Base-by-base conservation (phyloP, 352 stramenopile species). In the Pythium insidiosum region DNA sequence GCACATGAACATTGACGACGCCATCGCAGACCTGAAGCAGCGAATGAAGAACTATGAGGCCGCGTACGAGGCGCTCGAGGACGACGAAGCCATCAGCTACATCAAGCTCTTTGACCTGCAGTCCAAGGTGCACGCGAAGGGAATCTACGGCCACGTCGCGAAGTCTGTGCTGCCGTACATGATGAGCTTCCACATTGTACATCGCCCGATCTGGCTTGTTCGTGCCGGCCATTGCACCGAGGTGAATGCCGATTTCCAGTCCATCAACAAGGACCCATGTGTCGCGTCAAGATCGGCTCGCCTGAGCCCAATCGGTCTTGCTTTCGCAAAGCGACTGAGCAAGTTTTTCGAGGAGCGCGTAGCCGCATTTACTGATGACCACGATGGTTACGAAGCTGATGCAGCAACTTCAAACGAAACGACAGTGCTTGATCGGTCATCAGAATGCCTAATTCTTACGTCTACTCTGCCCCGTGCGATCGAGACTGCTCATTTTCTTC, bases 141-240 rank as follows among this genome's bases (percentile, higher is more conserved):
- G 74, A 30, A 88, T 91, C 37, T 84, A 90, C 36, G 85, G 85
- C 7, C 85, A 94, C 41, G 73, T 96, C 28, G 83, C 85, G 55
- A 96, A 93, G 65, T 94, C 84, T 21, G 89, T 96, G n/a, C 52
- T 93, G 50, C 86, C 83, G 13, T 96, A 95, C 58, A 89, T 96
- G 76, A 93, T 88, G 78, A 97, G 95, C 63, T 94, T 97, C 46
- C 91, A 97, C 72, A 96, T 97, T 52, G 71, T 86, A 40, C 88
- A 94, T 30, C 82, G 91, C 0, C 84, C 81, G 16, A 97, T 97
- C 30, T 97, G 86, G 84, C 73, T 97, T 19, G 86, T 93, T 40
- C 81, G 85, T n/a, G 86, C 88, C 13, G 88, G 84, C 18, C 86
- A 96, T 41, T 91, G 79, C 56, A 87, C 59, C 0, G 72, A 87